phyloP scores from a whole-genome alignment of 495 filamentous ascomycete genomes.

The Xylaria venustula region DNA sequence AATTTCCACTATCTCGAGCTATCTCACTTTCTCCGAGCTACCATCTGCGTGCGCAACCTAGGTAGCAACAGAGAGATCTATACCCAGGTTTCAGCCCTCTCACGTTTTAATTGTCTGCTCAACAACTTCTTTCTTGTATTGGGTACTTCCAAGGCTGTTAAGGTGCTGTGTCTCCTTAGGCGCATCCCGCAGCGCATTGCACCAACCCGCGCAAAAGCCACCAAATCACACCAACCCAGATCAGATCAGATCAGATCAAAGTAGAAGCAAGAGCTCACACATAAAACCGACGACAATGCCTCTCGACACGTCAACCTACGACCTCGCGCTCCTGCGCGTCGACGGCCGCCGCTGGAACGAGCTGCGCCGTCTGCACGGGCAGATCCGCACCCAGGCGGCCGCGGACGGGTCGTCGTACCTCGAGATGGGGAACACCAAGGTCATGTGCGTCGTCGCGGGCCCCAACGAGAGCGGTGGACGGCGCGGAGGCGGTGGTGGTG shows the following conservation, averaged over 20 bases:
- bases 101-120: no score
- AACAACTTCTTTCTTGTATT: no score
- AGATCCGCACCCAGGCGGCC: slow-evolving; percentile 86
- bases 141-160: no score
- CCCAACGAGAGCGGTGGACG: slow-evolving; percentile 60
- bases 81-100: no score
- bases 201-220: no score
- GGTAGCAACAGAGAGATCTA: no score
- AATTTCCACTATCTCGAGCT: slow-evolving; percentile 14
- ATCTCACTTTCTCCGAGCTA: not conserved
- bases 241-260: no score
- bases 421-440: slow-evolving; percentile 94
- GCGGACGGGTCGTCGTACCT: slow-evolving; percentile 89
- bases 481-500: slow-evolving; percentile 48
- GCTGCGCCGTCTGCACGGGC: slow-evolving; percentile 81
- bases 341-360: slow-evolving; percentile 99
- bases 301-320: slow-evolving; percentile 86
- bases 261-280: no score
- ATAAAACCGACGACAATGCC: slow-evolving; percentile 60
- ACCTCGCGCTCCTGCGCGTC: slow-evolving; percentile 80
- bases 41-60: not conserved
- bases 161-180: no score
- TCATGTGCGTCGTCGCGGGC: slow-evolving; percentile 87
- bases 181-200: no score
- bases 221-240: no score